A percentile compares a stretch with the other conserved stretches of the same genome.
Conservation (phyloP, 2,329 filamentous ascomycete species). For the Sclerotinia trifoliorum region DNA sequence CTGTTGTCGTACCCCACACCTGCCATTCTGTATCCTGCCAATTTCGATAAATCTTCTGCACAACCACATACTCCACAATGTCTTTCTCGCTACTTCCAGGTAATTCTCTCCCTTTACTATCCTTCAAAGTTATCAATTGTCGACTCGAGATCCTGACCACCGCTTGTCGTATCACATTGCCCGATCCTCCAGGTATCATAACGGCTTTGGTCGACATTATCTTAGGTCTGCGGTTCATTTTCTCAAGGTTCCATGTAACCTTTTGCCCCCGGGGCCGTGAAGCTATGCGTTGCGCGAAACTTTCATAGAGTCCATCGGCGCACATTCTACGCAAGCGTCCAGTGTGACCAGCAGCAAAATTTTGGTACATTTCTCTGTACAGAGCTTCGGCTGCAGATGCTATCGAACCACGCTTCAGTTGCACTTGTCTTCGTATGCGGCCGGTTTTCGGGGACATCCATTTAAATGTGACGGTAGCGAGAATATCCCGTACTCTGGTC, state of each 20-base stretch:
- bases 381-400: conserved; percentile 56
- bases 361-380: conserved; percentile 60
- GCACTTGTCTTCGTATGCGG: conserved; percentile 35
- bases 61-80: conserved; percentile 63
- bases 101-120: conserved; percentile 40
- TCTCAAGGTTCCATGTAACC: conserved; percentile 55
- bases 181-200: conserved; percentile 45
- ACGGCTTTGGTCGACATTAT: conserved; percentile 53
- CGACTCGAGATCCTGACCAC: conserved; percentile 59
- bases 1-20: conserved; percentile 62
- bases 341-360: conserved; percentile 59
- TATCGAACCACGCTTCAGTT: conserved; percentile 45
- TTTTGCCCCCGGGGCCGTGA: conserved; percentile 48
- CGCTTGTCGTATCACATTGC: conserved; percentile 52
- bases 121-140: conserved; percentile 51
- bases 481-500: conserved; percentile 31
- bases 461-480: conserved; percentile 29
- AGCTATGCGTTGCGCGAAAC: conserved; percentile 54
- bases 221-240: conserved; percentile 45
- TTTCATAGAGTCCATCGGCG: conserved; percentile 50
- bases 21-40: conserved; percentile 55
- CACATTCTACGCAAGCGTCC: conserved; percentile 53
- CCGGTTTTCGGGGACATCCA: conserved; percentile 25
- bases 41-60: conserved; percentile 50
- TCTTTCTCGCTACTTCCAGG: conserved; percentile 51